phyloP scores from a whole-genome alignment of 2,329 filamentous ascomycete species.

The Penicillium sp. region DNA sequence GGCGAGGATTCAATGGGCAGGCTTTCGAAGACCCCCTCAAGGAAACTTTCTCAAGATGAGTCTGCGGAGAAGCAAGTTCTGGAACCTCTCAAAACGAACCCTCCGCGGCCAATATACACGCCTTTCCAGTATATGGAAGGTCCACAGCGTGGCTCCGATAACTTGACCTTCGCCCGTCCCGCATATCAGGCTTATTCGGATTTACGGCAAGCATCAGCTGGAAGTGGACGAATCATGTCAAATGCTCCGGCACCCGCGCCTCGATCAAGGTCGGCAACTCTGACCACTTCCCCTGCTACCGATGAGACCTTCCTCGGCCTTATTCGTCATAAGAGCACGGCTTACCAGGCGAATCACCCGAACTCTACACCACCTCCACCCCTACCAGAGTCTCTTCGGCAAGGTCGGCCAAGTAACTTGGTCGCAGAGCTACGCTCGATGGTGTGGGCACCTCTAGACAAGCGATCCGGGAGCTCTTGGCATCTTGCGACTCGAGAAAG shows the following conservation, averaged over 20 bases:
- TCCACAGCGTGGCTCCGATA: slow-evolving; percentile 39
- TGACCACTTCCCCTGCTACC: slow-evolving; percentile 18
- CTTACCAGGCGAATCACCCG: slow-evolving; percentile 31
- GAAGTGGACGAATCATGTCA: slow-evolving; percentile 43
- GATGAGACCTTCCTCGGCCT: slow-evolving; percentile 46
- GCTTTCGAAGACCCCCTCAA: slow-evolving; percentile 2
- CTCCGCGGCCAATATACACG: slow-evolving; percentile 41
- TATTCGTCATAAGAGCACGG: slow-evolving; percentile 43
- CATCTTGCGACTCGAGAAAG: slow-evolving; percentile 31
- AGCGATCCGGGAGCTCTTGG: slow-evolving; percentile 32
- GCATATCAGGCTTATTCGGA: slow-evolving; percentile 47
- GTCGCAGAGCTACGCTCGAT: slow-evolving; percentile 36
- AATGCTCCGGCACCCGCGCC: slow-evolving; percentile 24
- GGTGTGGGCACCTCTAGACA: slow-evolving; percentile 31
- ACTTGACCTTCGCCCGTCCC: slow-evolving; percentile 37
- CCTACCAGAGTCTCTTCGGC: slow-evolving; percentile 31
- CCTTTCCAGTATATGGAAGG: slow-evolving; percentile 44
- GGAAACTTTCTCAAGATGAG: slow-evolving; percentile 12
- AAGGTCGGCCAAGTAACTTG: slow-evolving; percentile 23
- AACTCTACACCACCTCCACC: slow-evolving; percentile 25
- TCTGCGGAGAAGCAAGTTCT: slow-evolving; percentile 20
- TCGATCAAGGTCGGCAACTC: slow-evolving; percentile 15
- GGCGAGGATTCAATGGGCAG: slow-evolving; percentile 1
- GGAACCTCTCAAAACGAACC: slow-evolving; percentile 33
- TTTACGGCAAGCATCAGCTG: slow-evolving; percentile 39